These are phyloP conservation scores for Nakazawaea wickerhamii DNA, from an alignment of 805 yeast genomes.

Conservation along the genomic window DNA sequence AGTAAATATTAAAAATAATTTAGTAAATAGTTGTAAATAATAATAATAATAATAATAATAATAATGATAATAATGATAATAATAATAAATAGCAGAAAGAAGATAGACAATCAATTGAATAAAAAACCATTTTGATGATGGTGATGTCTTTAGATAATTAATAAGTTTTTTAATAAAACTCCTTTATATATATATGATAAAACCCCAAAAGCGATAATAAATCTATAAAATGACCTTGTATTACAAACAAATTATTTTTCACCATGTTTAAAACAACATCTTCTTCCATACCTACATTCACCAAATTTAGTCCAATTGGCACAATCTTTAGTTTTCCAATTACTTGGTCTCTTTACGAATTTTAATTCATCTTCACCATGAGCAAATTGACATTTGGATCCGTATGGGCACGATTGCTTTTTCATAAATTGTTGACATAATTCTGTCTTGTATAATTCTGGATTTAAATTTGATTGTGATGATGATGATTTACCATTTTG, in stretches of 20 bases:
- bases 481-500: slow-evolving; percentile 14
- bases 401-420: slow-evolving; percentile 78
- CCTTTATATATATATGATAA: not conserved
- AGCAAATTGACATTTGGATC: slow-evolving; percentile 90
- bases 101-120: too few relatives aligned
- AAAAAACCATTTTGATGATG: too few relatives aligned
- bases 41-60: too few relatives aligned
- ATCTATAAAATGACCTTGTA: too few relatives aligned
- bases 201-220: too few relatives aligned
- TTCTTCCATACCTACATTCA: slow-evolving; percentile 78
- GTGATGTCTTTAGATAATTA: too few relatives aligned
- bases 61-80: too few relatives aligned
- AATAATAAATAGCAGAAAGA: too few relatives aligned
- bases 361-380: slow-evolving; percentile 81
- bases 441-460: slow-evolving; percentile 76
- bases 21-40: too few relatives aligned
- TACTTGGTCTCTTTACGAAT: slow-evolving; percentile 63
- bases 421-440: slow-evolving; percentile 74
- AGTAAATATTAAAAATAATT: too few relatives aligned
- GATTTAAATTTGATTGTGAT: slow-evolving; percentile 15
- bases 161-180: not conserved
- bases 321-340: slow-evolving; percentile 90
- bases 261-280: slow-evolving; percentile 90
- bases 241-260: slow-evolving; percentile 15
- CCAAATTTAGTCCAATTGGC: slow-evolving; percentile 83